These are phyloP conservation scores for Shiraia sp. DNA, from an alignment of 2,329 filamentous ascomycete genomes.

Conservation along the genomic window DNA sequence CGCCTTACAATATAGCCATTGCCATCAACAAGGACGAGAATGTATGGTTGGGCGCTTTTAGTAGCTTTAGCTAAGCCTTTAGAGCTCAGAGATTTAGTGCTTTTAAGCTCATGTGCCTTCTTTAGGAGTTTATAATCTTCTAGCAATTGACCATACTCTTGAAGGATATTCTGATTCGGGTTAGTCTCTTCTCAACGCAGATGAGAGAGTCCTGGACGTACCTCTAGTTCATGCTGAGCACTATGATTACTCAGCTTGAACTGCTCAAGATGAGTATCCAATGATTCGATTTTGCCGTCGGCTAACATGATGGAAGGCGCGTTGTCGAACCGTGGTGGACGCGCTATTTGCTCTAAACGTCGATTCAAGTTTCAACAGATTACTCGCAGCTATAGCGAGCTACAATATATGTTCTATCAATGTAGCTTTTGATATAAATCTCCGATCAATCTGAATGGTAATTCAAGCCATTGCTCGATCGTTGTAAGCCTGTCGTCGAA, in stretches of 20 bases:
- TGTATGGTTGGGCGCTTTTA: constrained; percentile 57
- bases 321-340: not conserved
- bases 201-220: constrained; percentile 4
- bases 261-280: constrained; percentile 33
- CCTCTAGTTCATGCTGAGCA: constrained; percentile 24
- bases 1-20: constrained; percentile 57
- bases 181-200: constrained; percentile 9
- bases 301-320: constrained; percentile 22
- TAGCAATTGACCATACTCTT: constrained; percentile 52
- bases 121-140: constrained; percentile 59
- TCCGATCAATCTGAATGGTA: not conserved
- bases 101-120: constrained; percentile 61
- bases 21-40: constrained; percentile 64
- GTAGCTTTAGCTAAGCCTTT: constrained; percentile 25
- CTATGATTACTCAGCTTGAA: constrained; percentile 29
- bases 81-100: constrained; percentile 41
- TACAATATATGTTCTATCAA: not conserved
- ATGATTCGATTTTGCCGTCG: constrained; percentile 27
- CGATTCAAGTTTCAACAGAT: not conserved
- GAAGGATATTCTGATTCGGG: constrained; percentile 34
- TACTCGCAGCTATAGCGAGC: not conserved
- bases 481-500: not conserved
- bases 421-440: not conserved
- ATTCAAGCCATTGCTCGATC: not conserved
- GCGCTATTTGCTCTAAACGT: not conserved